Evolutionary conservation across 176 grass and related monocot genomes (phyloP), one percentile per base, ranked within the genome.

Genomic region (Bothriochloa decipiens): DNA sequence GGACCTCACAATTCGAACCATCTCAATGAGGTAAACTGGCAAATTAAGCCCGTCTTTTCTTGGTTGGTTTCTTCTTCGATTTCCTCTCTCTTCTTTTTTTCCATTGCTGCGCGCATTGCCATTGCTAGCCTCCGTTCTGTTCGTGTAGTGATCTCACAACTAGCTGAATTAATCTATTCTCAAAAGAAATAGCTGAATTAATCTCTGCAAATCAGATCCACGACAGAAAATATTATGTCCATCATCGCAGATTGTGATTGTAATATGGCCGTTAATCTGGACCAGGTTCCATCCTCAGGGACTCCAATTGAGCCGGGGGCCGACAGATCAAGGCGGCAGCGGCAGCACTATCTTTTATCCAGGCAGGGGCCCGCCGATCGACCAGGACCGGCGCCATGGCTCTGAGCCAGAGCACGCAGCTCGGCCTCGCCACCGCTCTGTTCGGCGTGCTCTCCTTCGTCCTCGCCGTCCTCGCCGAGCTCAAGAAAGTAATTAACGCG

Each of bases 401-500:
- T 63, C 33, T 79, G n/a, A 87, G 58, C 63, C 80, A 85, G 32
- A 87, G 52, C 32, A 16, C 70, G 40, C 85, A 79, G 57, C 16
- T 90, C 55, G 39, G 20, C 57, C 11, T 84, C 40, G 46, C 65
- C 76, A 81, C 72, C 29, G 40, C 58, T 25, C 74, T 74, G 22
- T 75, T 85, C 55, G 86, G 93, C 36, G 11, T 92, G 45, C 85
- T 95, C 49, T 88, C 88, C 65, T 95, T 92, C 73, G 14, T 87
- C 72, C 35, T 90, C 74, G 76, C 49, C 78, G 65, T 94, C 60
- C 3, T 83, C 29, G 82, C 87, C 29, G 86, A 95, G 67, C 77
- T 91, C 32, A 91, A 88, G 61, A 95, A 95, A 83, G 90, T 95
- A 95, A 83, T 88, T 92, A 41, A 66, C 1, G 7, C 2, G 11